A percentile compares a stretch with the other conserved stretches of the same genome.
phyloP scores from a whole-genome alignment of 176 grass and related monocot genomes.

The Bothriochloa decipiens region DNA sequence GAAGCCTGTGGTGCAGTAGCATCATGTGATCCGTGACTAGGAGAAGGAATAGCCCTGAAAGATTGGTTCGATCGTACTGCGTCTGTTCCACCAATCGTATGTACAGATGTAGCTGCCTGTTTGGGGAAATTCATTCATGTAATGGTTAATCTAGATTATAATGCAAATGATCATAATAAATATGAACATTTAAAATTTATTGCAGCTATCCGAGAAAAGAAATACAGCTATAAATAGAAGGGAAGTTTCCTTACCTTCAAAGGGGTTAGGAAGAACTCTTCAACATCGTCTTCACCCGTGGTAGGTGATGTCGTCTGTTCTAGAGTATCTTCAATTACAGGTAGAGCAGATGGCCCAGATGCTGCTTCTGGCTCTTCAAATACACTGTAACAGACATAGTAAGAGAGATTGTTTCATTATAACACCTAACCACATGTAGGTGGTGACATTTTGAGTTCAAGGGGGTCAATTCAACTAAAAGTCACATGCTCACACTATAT shows the following conservation, averaged over 20 bases:
- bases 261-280: constrained; percentile 35
- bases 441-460: constrained; percentile 11
- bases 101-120: constrained; percentile 48
- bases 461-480: neutral
- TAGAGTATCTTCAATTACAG: constrained; percentile 44
- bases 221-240: neutral
- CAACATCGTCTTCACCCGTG: constrained; percentile 10
- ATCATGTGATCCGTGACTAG: constrained; percentile 37
- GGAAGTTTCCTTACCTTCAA: constrained; percentile 35
- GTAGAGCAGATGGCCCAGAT: constrained; percentile 23
- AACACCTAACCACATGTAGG: neutral
- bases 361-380: constrained; percentile 59
- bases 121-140: constrained; percentile 27
- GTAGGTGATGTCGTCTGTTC: constrained; percentile 33
- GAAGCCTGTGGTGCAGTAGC: constrained; percentile 30
- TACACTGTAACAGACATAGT: constrained; percentile 43
- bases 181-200: neutral
- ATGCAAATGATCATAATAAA: constrained; percentile 6
- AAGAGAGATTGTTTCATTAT: constrained; percentile 20
- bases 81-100: constrained; percentile 19
- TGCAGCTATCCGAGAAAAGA: neutral
- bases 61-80: constrained; percentile 25
- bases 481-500: neutral
- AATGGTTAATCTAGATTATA: neutral
- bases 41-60: constrained; percentile 36